These are phyloP conservation scores for Dendrobium officinale DNA, from an alignment of 106 monocot genomes.

Conservation along the genomic window DNA sequence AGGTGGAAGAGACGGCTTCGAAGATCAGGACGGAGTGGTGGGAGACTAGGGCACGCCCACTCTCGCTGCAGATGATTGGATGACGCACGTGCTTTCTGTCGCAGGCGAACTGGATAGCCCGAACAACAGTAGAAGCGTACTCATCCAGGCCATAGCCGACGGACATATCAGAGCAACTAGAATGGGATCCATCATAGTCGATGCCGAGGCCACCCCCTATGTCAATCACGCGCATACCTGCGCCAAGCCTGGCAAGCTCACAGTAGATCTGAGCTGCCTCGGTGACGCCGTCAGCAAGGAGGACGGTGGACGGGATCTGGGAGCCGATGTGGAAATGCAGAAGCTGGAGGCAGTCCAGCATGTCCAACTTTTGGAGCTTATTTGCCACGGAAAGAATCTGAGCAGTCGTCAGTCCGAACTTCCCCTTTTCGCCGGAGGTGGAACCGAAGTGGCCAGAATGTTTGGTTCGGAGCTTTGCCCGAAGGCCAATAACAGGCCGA, in stretches of 20 bases:
- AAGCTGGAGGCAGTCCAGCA: slow-evolving; percentile 81
- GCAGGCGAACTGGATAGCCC: slow-evolving; percentile 34
- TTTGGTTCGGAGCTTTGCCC: slow-evolving; percentile 74
- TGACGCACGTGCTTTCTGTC: slow-evolving; percentile 48
- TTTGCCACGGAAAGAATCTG: slow-evolving; percentile 57
- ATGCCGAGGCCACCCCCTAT: slow-evolving; percentile 73
- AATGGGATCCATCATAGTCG: slow-evolving; percentile 62
- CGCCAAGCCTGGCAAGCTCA: slow-evolving; percentile 59
- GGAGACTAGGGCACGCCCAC: slow-evolving; percentile 65
- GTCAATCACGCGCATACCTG: slow-evolving; percentile 62
- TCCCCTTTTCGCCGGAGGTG: slow-evolving; percentile 82
- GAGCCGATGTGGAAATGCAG: slow-evolving; percentile 83
- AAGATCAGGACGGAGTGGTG: slow-evolving; percentile 74
- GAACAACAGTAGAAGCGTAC: slow-evolving; percentile 51
- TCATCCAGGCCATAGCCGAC: slow-evolving; percentile 54
- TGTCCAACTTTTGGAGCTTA: slow-evolving; percentile 37
- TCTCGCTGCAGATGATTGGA: slow-evolving; percentile 77
- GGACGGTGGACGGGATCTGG: slow-evolving; percentile 57
- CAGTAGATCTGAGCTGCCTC: slow-evolving; percentile 82
- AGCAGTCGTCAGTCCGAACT: slow-evolving; percentile 59
- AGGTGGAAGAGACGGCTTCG: slow-evolving; percentile 39
- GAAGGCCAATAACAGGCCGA: slow-evolving; percentile 65
- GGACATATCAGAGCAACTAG: slow-evolving; percentile 57
- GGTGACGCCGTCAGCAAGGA: slow-evolving; percentile 45
- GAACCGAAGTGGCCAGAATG: slow-evolving; percentile 74